Base-by-base conservation (phyloP, 73 alveolate genomes). In the Uronychia setigera region DNA sequence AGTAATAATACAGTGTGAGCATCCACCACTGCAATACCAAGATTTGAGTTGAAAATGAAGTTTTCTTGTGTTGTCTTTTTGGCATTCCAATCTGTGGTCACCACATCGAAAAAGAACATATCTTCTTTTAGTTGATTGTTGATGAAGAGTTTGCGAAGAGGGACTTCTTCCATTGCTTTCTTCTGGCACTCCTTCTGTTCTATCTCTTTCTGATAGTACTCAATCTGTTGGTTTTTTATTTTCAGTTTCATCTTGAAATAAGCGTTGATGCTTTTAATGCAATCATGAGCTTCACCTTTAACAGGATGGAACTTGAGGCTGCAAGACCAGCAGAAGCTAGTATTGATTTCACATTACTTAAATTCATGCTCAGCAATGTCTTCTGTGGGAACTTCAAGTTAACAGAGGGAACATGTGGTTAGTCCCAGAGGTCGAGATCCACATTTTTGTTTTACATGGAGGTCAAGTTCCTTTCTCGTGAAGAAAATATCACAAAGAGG, bases 1-100 rank as follows among this genome's bases (percentile, higher is more conserved):
- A 76, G 59, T 27, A 76, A 32, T 35, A 76, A 76, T 1, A 76
- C 32, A 26, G 81, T 76, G 59, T 26, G 1, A 5, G 28, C 58
- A 76, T 76, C 81, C 9, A 76, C 32, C 59, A 76, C 81, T 28
- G 81, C 81, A 5, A 76, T 76, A 5, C 81, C 81, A 13, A 76
- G 81, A 31, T 76, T 76, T 26, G 81, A 76, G 31, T 76, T 76
- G 59, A 76, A 76, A 26, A 32, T 76, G 32, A 76, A 76, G 81
- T 76, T 31, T 13, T 26, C 59, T 46, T 46, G 67, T 5, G 67
- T 19, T 5, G 81, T 32, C 59, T 76, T 76, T 30, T 13, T 76
- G 9, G 59, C 1, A 27, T 58, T 76, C 81, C 81, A 76, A 5
- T 76, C 81, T 30, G 25, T 5, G 81, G 28, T 76, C 1, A 76